Evolutionary conservation across 2,329 filamentous ascomycete species (phyloP).

Genomic region (Plectosphaerella plurivora): DNA sequence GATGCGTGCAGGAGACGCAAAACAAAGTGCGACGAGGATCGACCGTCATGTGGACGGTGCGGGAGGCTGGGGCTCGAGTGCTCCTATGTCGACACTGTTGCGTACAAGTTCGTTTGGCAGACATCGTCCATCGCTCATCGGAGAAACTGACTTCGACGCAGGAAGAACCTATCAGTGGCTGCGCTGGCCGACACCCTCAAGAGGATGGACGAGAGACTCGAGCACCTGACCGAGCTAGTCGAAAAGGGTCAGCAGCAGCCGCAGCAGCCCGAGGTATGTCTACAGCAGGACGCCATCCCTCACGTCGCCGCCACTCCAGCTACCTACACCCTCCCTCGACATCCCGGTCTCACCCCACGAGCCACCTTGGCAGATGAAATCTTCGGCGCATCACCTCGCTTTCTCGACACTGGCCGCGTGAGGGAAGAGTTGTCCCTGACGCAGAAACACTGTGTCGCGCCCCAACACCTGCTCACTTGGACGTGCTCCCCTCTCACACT

Average conservation of each 20-base stretch:
- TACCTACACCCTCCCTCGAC: not conserved
- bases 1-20: constrained; percentile 4
- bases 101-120: constrained; percentile 1
- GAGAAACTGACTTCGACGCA: not conserved
- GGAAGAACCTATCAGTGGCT: constrained; percentile 4
- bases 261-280: not conserved
- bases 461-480: constrained; percentile 7
- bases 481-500: constrained; percentile 4
- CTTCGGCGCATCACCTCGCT: not conserved
- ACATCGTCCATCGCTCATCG: not conserved
- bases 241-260: not conserved
- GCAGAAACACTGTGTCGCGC: constrained; percentile 5
- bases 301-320: not conserved
- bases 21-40: constrained; percentile 5
- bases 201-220: constrained; percentile 3
- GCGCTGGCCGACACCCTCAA: constrained; percentile 2
- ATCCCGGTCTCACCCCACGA: not conserved
- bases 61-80: constrained; percentile 4
- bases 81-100: constrained; percentile 4
- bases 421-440: constrained; percentile 3
- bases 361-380: not conserved
- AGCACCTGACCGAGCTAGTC: not conserved
- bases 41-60: constrained; percentile 2
- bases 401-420: not conserved
- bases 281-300: not conserved